Conservation (phyloP, 2,329 filamentous ascomycete genomes). For the Chaetomium olivaceum region DNA sequence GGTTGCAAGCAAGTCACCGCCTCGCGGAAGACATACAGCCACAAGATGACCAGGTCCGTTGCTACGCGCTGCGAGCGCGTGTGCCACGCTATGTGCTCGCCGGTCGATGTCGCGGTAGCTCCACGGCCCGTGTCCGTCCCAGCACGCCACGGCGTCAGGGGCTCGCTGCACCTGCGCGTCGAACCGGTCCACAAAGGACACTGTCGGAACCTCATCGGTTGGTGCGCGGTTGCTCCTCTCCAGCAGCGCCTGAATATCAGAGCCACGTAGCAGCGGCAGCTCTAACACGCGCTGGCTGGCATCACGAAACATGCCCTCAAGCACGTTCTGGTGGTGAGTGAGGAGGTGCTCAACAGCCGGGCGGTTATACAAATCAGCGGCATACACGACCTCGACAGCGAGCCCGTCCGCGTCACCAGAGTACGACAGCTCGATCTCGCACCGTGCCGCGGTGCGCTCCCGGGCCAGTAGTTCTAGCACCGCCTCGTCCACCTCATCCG, state of each 20-base stretch:
- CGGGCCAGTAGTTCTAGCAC: slow-evolving; percentile 1
- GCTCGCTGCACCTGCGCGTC: slow-evolving; percentile 7
- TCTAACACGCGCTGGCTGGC: not conserved
- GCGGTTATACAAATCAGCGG: slow-evolving; percentile 12
- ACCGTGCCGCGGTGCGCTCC: slow-evolving; percentile 7
- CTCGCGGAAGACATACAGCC: slow-evolving; percentile 12
- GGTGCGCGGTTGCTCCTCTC: not conserved
- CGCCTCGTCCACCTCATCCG: not conserved
- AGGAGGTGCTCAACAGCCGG: slow-evolving; percentile 13
- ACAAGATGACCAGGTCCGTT: not conserved
- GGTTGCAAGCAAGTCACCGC: slow-evolving; percentile 8
- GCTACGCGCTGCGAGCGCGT: not conserved
- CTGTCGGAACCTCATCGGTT: not conserved
- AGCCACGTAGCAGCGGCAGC: slow-evolving; percentile 7
- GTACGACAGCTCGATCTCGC: slow-evolving; percentile 19
- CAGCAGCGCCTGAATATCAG: not conserved
- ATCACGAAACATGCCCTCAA: slow-evolving; percentile 12
- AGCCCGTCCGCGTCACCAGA: slow-evolving; percentile 7
- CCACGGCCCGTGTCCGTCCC: slow-evolving; percentile 1
- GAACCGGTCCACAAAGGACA: slow-evolving; percentile 13
- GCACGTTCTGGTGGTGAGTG: slow-evolving; percentile 9
- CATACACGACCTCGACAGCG: slow-evolving; percentile 6
- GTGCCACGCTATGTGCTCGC: not conserved
- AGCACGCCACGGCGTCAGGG: slow-evolving; percentile 6
- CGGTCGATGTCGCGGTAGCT: slow-evolving; percentile 9